Base-by-base conservation (phyloP, 768 basidiomycete genomes). In the Kwoniella newhampshirensis region DNA sequence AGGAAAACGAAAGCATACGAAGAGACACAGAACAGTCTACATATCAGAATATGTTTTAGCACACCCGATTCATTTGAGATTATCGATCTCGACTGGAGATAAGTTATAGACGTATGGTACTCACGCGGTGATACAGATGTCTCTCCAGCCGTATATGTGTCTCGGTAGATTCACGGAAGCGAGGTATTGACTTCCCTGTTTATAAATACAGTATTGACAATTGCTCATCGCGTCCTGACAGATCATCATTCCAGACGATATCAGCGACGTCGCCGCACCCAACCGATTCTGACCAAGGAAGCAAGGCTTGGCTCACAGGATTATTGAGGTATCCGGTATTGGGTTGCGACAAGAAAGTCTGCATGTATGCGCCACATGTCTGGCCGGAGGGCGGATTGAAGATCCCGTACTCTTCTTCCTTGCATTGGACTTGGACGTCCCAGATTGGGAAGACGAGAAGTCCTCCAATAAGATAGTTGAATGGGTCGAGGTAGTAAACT, bases 381-480 rank as follows among this genome's bases (percentile, higher is more conserved):
- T 71, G 62, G 21, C 70, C 70, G 1, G 35, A 13, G 2, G 75
- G 75, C 2, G 75, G 68, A 47, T 68, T 53, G 53, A 75, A 75
- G 2, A 54, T 32, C 2, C 67, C 67, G 30, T 62, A 67, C 46
- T 73, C 71, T 11, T 63, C 32, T 20, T 57, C 51, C 11, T 52
- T 46, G 57, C 74, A 77, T 44, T 57, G 57, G 48, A 77, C 71
- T 2, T 62, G 51, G n/a, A 65, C 61, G 62, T 75, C 68, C 64
- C 68, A 67, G n/a, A 75, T 46, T 36, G 66, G 58, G 30, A 64
- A 64, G 37, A 62, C 64, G 20, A 71, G 44, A 15, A 74, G 60
- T 12, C 69, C 74, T 6, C 76, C 73, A 35, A 73, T 65, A 23
- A 73, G 57, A 51, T 68, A 75, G 37, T 67, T 68, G 65, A 73